These are phyloP conservation scores for Solanum appendiculatum DNA, from an alignment of 257 asterid species.

Conservation along the genomic window DNA sequence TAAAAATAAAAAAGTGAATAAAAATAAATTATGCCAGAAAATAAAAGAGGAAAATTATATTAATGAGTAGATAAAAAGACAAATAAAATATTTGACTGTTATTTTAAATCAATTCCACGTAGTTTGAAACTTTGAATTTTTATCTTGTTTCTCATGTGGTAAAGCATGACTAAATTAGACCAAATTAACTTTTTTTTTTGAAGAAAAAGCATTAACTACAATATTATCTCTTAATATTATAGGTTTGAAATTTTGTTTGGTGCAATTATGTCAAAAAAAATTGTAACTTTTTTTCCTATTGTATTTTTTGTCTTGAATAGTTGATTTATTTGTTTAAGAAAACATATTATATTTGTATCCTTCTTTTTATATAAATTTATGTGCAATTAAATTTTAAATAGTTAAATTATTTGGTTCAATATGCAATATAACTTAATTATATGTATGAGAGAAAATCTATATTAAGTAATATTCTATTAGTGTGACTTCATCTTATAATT, in stretches of 20 bases:
- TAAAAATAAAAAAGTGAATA: too few relatives aligned
- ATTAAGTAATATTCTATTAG: background rate
- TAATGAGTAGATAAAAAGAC: background rate
- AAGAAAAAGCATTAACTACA: background rate
- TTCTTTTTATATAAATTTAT: too few relatives aligned
- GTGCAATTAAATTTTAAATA: too few relatives aligned
- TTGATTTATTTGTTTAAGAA: background rate
- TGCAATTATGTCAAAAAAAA: background rate
- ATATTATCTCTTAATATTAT: too few relatives aligned
- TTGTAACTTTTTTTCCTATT: fast-evolving
- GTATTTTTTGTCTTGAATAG: background rate
- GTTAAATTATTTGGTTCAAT: background rate
- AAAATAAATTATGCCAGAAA: background rate
- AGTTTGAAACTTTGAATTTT: background rate
- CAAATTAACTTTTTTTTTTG: too few relatives aligned
- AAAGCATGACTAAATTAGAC: too few relatives aligned
- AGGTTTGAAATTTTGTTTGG: background rate
- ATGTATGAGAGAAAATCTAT: too few relatives aligned
- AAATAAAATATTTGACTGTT: background rate
- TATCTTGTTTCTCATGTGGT: too few relatives aligned
- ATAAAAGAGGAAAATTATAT: background rate
- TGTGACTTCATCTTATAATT: too few relatives aligned
- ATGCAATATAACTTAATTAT: too few relatives aligned
- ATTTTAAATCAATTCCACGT: too few relatives aligned
- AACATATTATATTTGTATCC: background rate